phyloP scores from a whole-genome alignment of 306 rosid species.

The Abrus pulchellus region DNA sequence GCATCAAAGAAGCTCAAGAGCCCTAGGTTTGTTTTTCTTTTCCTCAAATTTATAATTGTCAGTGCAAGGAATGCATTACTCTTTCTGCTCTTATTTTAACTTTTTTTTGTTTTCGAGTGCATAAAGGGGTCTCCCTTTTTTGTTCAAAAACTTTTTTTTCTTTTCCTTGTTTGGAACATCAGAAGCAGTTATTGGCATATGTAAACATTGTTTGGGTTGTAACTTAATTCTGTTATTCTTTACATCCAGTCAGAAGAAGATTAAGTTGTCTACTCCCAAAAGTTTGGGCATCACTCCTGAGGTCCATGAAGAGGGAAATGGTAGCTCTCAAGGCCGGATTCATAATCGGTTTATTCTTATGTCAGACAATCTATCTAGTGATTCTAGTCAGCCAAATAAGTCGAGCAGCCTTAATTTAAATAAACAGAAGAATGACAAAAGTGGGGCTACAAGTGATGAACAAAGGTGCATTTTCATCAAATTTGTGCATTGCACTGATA shows the following conservation, averaged over 20 bases:
- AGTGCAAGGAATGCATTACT: conserved; percentile 4
- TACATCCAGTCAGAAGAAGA: conserved; percentile 76
- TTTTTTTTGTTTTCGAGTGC: conserved; percentile 4
- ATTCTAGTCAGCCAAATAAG: conserved; percentile 48
- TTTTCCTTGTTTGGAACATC: conserved; percentile 19
- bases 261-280: conserved; percentile 56
- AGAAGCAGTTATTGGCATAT: conserved; percentile 25
- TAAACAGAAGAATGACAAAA: conserved; percentile 52
- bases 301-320: conserved; percentile 53
- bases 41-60: neutral
- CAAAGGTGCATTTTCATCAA: conserved; percentile 62
- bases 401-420: conserved; percentile 41
- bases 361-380: too few relatives aligned
- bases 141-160: neutral
- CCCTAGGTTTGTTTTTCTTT: conserved; percentile 62
- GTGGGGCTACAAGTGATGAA: conserved; percentile 46
- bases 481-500: conserved; percentile 31
- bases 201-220: conserved; percentile 21
- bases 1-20: conserved; percentile 65
- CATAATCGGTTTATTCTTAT: conserved; percentile 3
- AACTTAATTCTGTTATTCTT: conserved; percentile 41
- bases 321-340: conserved; percentile 46
- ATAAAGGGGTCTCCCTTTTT: conserved; percentile 14
- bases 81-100: conserved; percentile 18
- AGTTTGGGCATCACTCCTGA: conserved; percentile 52